Base-by-base conservation (phyloP, 2,329 filamentous ascomycete genomes). In the Ophiocordyceps camponoti-floridani region DNA sequence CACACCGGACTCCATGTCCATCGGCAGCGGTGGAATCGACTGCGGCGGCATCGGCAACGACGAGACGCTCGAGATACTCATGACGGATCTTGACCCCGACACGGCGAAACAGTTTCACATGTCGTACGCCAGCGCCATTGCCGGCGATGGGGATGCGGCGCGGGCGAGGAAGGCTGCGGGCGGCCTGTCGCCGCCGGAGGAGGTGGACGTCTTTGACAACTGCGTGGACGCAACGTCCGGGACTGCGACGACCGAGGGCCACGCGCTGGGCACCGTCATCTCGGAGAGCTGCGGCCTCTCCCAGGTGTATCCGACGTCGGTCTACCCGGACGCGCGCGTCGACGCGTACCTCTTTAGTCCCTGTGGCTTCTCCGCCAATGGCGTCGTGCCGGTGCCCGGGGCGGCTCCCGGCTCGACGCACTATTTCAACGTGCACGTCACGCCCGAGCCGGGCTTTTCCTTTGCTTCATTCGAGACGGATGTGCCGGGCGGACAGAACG, bases 401-500 rank as follows among this genome's bases (percentile, higher is more conserved):
- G 51, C 55, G 33, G 54, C 54, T 44, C 51, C 51, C 48, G 69
- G 69, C 44, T 67, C 73, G 4, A 82, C 77, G 38, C 87, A 96
- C 65, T 98, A 98, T 67, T 98, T 95, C 65, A 98, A 89, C 1
- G 91, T 98, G 23, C 91, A 98, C 58, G 91, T 98, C 52, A 98
- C 91, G 0, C 91, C 91, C 0, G 91, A 98, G 70, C 86, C 89
- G 13, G 79, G 94, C 56, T 98, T 89, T 69, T 95, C 88, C 5
- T 98, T 94, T 61, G 91, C 91, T 33, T 95, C 87, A 2, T 98
- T 98, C 58, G 91, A 98, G 70, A 96, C 91, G 52, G 98, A 96
- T 54, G 89, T 98, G 4, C 91, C 91, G 1, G 83, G 86, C 26
- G 80, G 79, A 5, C 86, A 94, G 65, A 85, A 77, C 46, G 88